A percentile compares a stretch with the other conserved stretches of the same genome.
phyloP scores from a whole-genome alignment of 2,329 filamentous ascomycete species.

The Diaporthe eres region DNA sequence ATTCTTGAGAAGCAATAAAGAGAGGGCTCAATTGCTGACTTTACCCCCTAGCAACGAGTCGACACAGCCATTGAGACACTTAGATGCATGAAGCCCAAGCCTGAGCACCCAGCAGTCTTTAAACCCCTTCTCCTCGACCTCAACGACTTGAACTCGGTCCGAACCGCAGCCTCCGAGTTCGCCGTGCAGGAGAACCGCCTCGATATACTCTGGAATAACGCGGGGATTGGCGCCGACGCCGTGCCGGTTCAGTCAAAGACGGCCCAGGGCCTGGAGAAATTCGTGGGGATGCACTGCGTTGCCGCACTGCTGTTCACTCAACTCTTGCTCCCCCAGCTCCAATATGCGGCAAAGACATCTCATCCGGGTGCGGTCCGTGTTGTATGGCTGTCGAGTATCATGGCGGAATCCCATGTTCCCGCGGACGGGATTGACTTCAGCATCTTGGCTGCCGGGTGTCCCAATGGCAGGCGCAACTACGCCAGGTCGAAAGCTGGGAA shows the following conservation, averaged over 20 bases:
- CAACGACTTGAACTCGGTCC: constrained; percentile 47
- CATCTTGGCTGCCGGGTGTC: constrained; percentile 27
- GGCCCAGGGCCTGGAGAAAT: constrained; percentile 41
- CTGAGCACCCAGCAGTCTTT: constrained; percentile 47
- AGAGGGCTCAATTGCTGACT: neutral
- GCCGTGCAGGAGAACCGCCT: constrained; percentile 47
- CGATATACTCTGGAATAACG: constrained; percentile 58
- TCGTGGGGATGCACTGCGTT: constrained; percentile 41
- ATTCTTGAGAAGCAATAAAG: constrained; percentile 45
- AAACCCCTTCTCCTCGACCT: constrained; percentile 53
- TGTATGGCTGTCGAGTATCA: constrained; percentile 38
- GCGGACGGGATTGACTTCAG: constrained; percentile 29
- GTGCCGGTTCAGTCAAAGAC: constrained; percentile 48
- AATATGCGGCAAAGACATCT: constrained; percentile 8
- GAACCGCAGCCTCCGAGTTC: constrained; percentile 45
- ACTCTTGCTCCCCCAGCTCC: constrained; percentile 38
- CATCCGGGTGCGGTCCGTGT: constrained; percentile 32
- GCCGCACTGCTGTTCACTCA: constrained; percentile 39
- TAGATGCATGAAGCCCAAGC: neutral
- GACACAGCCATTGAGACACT: constrained; percentile 13
- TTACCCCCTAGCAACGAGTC: constrained; percentile 49
- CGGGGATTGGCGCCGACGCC: constrained; percentile 52
- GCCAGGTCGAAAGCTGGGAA: constrained; percentile 47
- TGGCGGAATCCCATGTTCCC: constrained; percentile 5
- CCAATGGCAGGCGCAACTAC: constrained; percentile 41